Percentiles rank a stretch among this genome's conserved stretches.
phyloP scores from a whole-genome alignment of 2,329 filamentous ascomycete species.

The Dichotomopilus funicola region DNA sequence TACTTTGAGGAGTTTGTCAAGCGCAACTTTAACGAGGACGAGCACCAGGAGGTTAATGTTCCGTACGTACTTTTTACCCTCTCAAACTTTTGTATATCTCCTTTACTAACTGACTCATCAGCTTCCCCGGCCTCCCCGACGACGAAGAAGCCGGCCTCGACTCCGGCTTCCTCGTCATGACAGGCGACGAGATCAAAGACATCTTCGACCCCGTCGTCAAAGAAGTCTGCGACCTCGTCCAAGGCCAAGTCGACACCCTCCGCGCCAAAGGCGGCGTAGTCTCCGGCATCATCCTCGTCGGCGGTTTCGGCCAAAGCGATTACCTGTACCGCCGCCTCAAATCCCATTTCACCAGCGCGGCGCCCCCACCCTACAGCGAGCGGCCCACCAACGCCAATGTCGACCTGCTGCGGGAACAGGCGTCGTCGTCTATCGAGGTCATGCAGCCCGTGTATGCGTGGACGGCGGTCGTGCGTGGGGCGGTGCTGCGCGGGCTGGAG shows the following conservation, averaged over 20 bases:
- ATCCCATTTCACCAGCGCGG: slow-evolving; percentile 55
- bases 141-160: slow-evolving; percentile 70
- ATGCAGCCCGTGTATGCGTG: slow-evolving; percentile 78
- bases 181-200: slow-evolving; percentile 59
- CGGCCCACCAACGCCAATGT: slow-evolving; percentile 57
- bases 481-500: slow-evolving; percentile 67
- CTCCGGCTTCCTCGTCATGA: slow-evolving; percentile 70
- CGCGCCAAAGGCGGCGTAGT: slow-evolving; percentile 56
- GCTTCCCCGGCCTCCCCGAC: slow-evolving; percentile 67
- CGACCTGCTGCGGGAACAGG: slow-evolving; percentile 30
- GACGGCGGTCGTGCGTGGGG: slow-evolving; percentile 73
- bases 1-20: slow-evolving; percentile 85
- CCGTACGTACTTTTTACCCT: slow-evolving; percentile 43
- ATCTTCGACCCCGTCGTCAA: slow-evolving; percentile 72
- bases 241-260: slow-evolving; percentile 60
- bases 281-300: slow-evolving; percentile 72
- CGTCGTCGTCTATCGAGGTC: slow-evolving; percentile 58
- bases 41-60: slow-evolving; percentile 69
- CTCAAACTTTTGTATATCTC: background rate
- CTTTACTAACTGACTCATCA: slow-evolving; percentile 26
- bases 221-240: slow-evolving; percentile 60
- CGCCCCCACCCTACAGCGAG: slow-evolving; percentile 60
- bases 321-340: slow-evolving; percentile 69
- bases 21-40: slow-evolving; percentile 73
- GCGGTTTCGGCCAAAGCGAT: slow-evolving; percentile 74